Base-by-base conservation (phyloP, 208 protist species). In the Perkinsela sp. region DNA sequence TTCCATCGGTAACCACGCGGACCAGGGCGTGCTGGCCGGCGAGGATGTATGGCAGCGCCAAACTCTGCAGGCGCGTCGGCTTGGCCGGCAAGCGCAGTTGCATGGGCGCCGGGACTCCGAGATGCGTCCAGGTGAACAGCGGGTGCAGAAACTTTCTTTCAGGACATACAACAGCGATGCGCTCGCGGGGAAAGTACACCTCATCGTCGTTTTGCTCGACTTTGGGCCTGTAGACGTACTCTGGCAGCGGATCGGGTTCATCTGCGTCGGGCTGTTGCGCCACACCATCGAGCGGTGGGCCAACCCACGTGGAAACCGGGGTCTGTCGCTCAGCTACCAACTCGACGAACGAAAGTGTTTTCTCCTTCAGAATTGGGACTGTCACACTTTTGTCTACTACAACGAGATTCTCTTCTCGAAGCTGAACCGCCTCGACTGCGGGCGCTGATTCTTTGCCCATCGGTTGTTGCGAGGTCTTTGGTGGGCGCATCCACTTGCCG, bases 21-120 rank as follows among this genome's bases (percentile, higher is more conserved):
- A 96, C 95, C 1, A 95, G 89, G 28, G 90, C 89, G 75, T 97
- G 93, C 70, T 92, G 88, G 22, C 80, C 84, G 72, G 93, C 89
- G 70, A 95, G 68, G 22, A 57, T 57, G 40, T 57, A 57, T 57
- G 40, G 40, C 40, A 57, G 22, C 13, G 13, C 6, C 6, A 57
- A 57, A 22, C 13, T n/a, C 22, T 57, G 40, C 6, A 57, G 22
- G 40, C 22, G 6, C 40, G 40, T 57, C 22, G 40, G 40, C 22
- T 57, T 6, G 6, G 13, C 13, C 6, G 6, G 13, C 40, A 57
- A 22, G 13, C 6, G 40, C 6, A 57, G 22, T 22, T 22, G 40
- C 40, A 57, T 57, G 40, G 40, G 40, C 22, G 40, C 40, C 22
- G 40, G 40, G 22, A 57, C 22, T 6, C 40, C 40, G 40, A 57